Conservation (phyloP, 208 protist genomes). For the Wallacemonas sp. region DNA sequence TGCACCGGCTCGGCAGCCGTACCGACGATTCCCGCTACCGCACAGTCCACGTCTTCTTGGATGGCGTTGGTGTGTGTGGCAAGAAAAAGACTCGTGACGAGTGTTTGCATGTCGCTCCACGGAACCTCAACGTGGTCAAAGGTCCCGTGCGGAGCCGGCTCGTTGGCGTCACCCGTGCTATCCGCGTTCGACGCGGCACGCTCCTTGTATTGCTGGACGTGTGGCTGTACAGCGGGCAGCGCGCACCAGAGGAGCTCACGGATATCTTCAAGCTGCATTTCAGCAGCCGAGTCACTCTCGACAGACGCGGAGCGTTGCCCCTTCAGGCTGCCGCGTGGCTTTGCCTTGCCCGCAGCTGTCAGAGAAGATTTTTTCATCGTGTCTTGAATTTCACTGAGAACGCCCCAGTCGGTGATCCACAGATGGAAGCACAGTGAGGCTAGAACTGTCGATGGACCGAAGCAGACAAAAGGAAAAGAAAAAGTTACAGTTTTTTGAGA, state of each 20-base stretch:
- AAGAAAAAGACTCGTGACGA: conserved; percentile 64
- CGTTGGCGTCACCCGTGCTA: conserved; percentile 7
- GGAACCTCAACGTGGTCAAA: conserved; percentile 31
- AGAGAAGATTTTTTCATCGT: conserved; percentile 15
- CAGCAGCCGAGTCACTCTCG: conserved; percentile 4
- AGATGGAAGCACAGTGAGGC: too few relatives aligned
- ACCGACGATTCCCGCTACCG: conserved; percentile 34
- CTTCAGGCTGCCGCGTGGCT: conserved; percentile 7
- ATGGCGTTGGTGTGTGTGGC: conserved; percentile 68
- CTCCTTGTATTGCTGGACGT: neutral
- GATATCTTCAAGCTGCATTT: conserved; percentile 45
- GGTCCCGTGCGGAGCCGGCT: neutral
- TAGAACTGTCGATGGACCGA: too few relatives aligned
- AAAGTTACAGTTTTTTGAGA: too few relatives aligned
- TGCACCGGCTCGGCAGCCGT: conserved; percentile 15
- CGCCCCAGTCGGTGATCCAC: too few relatives aligned
- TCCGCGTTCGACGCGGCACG: neutral
- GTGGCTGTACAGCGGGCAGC: conserved; percentile 47
- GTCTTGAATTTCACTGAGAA: neutral
- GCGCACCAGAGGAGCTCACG: conserved; percentile 66
- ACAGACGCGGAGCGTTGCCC: conserved; percentile 1
- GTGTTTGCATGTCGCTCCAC: conserved; percentile 45
- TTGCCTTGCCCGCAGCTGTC: neutral
- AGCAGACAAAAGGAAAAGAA: too few relatives aligned
- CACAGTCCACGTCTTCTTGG: conserved; percentile 35